phyloP scores from a whole-genome alignment of 768 basidiomycete species.

The Suillus americanus region DNA sequence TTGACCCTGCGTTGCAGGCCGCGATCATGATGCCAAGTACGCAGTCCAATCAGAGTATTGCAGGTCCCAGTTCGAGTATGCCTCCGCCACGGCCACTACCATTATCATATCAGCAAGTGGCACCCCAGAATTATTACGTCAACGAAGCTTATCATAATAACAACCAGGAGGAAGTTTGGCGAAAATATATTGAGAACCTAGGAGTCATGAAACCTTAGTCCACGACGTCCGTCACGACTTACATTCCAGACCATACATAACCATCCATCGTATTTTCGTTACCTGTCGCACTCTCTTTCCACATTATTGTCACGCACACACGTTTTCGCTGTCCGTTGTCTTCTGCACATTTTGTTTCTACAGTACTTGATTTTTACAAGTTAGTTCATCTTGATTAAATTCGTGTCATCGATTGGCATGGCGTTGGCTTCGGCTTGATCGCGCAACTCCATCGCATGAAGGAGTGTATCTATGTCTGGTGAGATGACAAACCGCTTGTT shows the following conservation, averaged over 20 bases:
- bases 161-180: slow-evolving; percentile 41
- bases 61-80: slow-evolving; percentile 6
- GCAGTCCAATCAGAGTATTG: not conserved
- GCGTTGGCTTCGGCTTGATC: slow-evolving; percentile 34
- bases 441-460: slow-evolving; percentile 61
- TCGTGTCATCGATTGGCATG: slow-evolving; percentile 40
- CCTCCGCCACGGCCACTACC: not conserved
- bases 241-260: slow-evolving; percentile 1
- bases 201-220: slow-evolving; percentile 14
- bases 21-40: not conserved
- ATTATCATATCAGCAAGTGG: slow-evolving; percentile 5
- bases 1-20: slow-evolving; percentile 1
- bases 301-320: not conserved
- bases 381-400: slow-evolving; percentile 57
- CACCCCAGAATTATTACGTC: not conserved
- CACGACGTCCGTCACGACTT: not conserved
- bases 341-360: not conserved
- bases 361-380: slow-evolving; percentile 11
- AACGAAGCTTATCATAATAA: slow-evolving; percentile 9
- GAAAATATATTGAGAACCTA: slow-evolving; percentile 34
- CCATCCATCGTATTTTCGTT: slow-evolving; percentile 7
- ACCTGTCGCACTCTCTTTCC: slow-evolving; percentile 1
- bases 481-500: slow-evolving; percentile 83
- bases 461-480: slow-evolving; percentile 76
- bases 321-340: not conserved